Evolutionary conservation across 1,284 basidiomycete genomes (phyloP).

Genomic region (Ceratobasidium sp.): DNA sequence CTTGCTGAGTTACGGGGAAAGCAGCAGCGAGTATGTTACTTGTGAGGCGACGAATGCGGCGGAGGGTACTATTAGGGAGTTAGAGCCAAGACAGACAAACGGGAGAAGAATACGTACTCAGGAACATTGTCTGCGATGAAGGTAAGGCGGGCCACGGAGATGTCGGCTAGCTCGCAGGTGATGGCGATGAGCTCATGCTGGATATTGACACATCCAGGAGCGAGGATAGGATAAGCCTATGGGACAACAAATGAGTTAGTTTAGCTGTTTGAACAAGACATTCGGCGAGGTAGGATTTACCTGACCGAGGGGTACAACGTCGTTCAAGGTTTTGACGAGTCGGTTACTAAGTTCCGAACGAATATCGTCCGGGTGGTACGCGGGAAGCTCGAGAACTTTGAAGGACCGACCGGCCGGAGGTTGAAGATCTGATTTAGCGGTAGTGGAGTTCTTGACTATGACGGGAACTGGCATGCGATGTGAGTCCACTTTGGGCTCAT

Average conservation of each 20-base stretch:
- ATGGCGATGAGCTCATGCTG: constrained; percentile 34
- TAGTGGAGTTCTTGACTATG: neutral
- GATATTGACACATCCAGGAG: constrained; percentile 24
- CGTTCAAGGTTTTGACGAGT: constrained; percentile 38
- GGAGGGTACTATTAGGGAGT: constrained; percentile 10
- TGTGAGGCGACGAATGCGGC: constrained; percentile 37
- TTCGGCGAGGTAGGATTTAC: neutral
- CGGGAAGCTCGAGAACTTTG: constrained; percentile 32
- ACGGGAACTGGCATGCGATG: constrained; percentile 42
- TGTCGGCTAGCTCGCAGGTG: constrained; percentile 26
- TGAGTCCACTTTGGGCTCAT: constrained; percentile 8
- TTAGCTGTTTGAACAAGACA: too few species aligned
- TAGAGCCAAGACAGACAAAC: neutral
- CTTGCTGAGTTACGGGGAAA: constrained; percentile 16
- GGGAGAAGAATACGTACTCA: constrained; percentile 15
- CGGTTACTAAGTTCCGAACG: constrained; percentile 27
- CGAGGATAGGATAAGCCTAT: constrained; percentile 25
- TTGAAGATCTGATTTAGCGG: neutral
- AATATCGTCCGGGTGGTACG: constrained; percentile 33
- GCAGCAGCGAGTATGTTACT: constrained; percentile 22
- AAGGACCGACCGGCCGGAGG: constrained; percentile 34
- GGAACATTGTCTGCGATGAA: constrained; percentile 32
- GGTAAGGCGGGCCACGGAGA: constrained; percentile 8
- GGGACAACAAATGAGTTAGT: neutral
- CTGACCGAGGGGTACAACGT: constrained; percentile 38